A percentile compares a stretch with the other conserved stretches of the same genome.
Evolutionary conservation across 2,329 filamentous ascomycete genomes (phyloP).

Genomic region (Chalaropsis thielavioides): DNA sequence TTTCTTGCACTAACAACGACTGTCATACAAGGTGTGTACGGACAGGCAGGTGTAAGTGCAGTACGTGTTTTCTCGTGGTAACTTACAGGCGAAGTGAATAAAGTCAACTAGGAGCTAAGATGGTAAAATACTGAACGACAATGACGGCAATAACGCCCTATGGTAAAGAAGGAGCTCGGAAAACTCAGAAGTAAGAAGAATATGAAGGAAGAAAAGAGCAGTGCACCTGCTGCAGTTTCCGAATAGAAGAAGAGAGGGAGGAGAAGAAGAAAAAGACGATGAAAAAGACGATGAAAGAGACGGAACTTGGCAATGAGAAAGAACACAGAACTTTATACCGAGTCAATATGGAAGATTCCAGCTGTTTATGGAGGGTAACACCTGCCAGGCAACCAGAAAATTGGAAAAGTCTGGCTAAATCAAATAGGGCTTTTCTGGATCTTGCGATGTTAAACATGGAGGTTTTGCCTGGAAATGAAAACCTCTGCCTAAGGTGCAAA

Average conservation of each 20-base stretch:
- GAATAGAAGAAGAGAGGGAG: slow-evolving; percentile 15
- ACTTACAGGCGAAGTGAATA: not conserved
- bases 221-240: not conserved
- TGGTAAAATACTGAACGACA: not conserved
- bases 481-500: not conserved
- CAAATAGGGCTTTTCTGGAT: not conserved
- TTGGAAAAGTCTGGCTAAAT: not conserved
- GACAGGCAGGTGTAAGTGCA: not conserved
- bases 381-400: not conserved
- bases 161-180: not conserved
- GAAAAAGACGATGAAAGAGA: slow-evolving; percentile 10
- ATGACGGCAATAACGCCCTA: not conserved
- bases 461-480: not conserved
- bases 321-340: not conserved
- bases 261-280: slow-evolving; percentile 14
- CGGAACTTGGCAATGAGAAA: slow-evolving; percentile 10
- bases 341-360: not conserved
- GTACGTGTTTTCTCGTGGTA: not conserved
- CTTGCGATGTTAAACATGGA: not conserved
- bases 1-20: not conserved
- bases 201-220: not conserved
- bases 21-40: not conserved
- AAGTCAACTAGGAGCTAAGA: not conserved
- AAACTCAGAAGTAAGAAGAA: not conserved
- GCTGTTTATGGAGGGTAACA: not conserved